Base-by-base conservation (phyloP, 1,139 yeast genomes). In the Scheffersomyces titani region DNA sequence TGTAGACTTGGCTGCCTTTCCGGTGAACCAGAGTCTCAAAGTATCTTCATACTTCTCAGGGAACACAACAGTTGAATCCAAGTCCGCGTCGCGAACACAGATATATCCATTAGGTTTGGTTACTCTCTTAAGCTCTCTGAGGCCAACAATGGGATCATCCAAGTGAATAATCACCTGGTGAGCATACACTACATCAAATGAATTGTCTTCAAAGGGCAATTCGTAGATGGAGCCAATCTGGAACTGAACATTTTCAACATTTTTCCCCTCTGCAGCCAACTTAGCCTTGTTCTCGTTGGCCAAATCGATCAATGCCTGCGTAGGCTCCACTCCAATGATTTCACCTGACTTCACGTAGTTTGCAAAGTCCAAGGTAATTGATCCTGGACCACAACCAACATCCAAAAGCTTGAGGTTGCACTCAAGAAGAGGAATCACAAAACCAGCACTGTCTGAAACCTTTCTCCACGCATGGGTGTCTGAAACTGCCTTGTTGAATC, bases 321-420 rank as follows among this genome's bases (percentile, higher is more conserved):
- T 68, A 19, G 76, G 72, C 44, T 77, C 82, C 21, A 77, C 60
- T 0, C 79, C 81, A 49, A 71, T 61, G 1, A 76, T 71, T 19
- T 60, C 61, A 36, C 77, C 77, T 16, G 59, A 44, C 2, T 69
- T 63, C 6, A 74, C 62, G 56, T 73, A 70, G 49, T 63, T 59
- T n/a, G 76, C 78, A 48, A 75, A 61, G 56, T 74, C 80, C 19
- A 68, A 57, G 13, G 78, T 74, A 52, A 77, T 77, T 19, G 80
- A 66, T 0, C 80, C 82, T 2, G 81, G 81, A 0, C 82, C 82
- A 59, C 75, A 73, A 1, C 82, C 82, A 18, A 77, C 76, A 59
- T 78, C 82, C 20, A 77, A 68, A n/a, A 77, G 65, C 48, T 63
- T 60, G 52, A 65, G 63, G 47, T 65, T 62, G 5, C 71, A 66